Conservation (phyloP, 306 rosid genomes). For the Heteromeles arbutifolia region DNA sequence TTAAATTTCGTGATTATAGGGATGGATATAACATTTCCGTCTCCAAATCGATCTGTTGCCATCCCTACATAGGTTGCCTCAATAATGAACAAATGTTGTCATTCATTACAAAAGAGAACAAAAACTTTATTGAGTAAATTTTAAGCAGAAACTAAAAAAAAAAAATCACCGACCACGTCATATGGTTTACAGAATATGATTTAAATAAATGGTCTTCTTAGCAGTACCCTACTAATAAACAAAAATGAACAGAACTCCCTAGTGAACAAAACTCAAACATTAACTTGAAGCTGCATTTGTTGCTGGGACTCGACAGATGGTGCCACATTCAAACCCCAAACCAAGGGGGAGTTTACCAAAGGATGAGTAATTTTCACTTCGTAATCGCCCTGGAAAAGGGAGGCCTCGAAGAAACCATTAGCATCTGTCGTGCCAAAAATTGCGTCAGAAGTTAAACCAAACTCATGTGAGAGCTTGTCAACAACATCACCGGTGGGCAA, state of each 20-base stretch:
- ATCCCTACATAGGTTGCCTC: no score
- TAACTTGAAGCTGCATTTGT: slow-evolving; percentile 14
- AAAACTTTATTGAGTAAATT: no score
- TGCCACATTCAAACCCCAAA: slow-evolving; percentile 9
- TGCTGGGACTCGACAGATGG: background rate
- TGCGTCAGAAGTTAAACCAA: slow-evolving; percentile 20
- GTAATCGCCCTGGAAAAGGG: slow-evolving; percentile 48
- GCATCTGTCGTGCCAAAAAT: slow-evolving; percentile 19
- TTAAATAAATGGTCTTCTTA: no score
- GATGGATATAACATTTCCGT: no score
- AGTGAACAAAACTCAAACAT: background rate
- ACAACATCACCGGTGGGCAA: slow-evolving; percentile 60
- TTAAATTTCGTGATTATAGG: no score
- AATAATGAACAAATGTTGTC: no score
- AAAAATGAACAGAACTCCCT: background rate
- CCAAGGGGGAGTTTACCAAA: background rate
- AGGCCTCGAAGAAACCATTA: slow-evolving; percentile 29
- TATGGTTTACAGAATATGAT: no score
- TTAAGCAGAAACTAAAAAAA: no score
- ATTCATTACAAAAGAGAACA: no score
- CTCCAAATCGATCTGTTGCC: no score
- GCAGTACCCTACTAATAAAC: no score
- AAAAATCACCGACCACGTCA: no score
- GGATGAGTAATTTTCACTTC: slow-evolving; percentile 28
- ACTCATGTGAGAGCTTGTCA: slow-evolving; percentile 52